phyloP scores from a whole-genome alignment of 1,139 yeast genomes.

The Candida albicans region DNA sequence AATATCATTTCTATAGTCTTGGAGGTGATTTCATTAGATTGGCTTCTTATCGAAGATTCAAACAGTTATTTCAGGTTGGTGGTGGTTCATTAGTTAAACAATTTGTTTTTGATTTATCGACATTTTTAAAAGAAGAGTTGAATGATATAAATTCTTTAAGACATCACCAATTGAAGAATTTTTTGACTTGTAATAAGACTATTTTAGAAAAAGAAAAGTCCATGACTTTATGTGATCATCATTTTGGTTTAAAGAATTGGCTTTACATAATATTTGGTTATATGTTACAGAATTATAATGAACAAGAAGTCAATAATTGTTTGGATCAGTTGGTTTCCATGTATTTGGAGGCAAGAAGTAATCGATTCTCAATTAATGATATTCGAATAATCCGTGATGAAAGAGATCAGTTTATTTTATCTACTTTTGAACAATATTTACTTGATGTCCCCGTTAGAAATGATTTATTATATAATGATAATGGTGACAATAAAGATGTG shows the following conservation, averaged over 20 bases:
- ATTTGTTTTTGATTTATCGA: constrained; percentile 36
- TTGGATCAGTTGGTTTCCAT: constrained; percentile 33
- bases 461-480: constrained; percentile 11
- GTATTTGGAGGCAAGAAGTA: constrained; percentile 25
- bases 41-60: constrained; percentile 36
- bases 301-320: constrained; percentile 26
- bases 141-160: constrained; percentile 17
- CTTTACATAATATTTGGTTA: constrained; percentile 42
- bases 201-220: constrained; percentile 15
- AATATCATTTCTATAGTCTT: constrained; percentile 33
- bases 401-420: constrained; percentile 17
- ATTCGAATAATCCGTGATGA: constrained; percentile 11
- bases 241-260: constrained; percentile 26
- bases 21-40: constrained; percentile 41
- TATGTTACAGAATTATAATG: constrained; percentile 27
- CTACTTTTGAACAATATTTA: constrained; percentile 24
- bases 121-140: constrained; percentile 36
- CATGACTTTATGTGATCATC: constrained; percentile 14
- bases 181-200: constrained; percentile 19
- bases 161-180: constrained; percentile 25
- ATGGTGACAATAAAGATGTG: background rate
- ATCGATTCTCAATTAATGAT: constrained; percentile 8
- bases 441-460: constrained; percentile 15
- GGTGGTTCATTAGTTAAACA: constrained; percentile 41
- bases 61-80: constrained; percentile 27